These are phyloP conservation scores for Pontederia paniculata DNA, from an alignment of 176 grass and related monocot species.

Conservation along the genomic window DNA sequence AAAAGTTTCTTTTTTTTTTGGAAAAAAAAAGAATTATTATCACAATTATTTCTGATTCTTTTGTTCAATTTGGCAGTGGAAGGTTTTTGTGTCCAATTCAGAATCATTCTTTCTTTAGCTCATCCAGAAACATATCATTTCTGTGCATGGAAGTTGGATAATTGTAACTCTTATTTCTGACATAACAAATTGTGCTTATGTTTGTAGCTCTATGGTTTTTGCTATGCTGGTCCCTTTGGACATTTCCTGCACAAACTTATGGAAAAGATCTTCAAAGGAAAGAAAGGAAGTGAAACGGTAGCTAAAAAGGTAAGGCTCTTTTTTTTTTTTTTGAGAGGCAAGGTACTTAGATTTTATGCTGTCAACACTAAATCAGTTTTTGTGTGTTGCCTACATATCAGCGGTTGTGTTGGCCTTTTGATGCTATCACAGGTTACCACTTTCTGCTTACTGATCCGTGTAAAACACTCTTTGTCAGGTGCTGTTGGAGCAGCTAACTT, in stretches of 20 bases:
- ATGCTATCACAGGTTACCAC: too few relatives aligned
- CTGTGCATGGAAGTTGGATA: too few relatives aligned
- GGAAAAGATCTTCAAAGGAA: slow-evolving; percentile 35
- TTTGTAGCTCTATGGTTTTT: slow-evolving; percentile 33
- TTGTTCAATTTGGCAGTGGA: too few relatives aligned
- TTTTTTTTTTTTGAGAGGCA: neutral
- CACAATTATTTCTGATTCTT: too few relatives aligned
- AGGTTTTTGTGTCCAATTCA: too few relatives aligned
- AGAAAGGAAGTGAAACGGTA: slow-evolving; percentile 26
- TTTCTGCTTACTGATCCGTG: neutral
- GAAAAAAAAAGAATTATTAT: neutral
- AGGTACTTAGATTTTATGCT: neutral
- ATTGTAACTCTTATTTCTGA: too few relatives aligned
- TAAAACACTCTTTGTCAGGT: slow-evolving; percentile 19
- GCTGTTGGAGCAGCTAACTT: slow-evolving; percentile 32
- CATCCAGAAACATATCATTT: too few relatives aligned
- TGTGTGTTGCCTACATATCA: too few relatives aligned
- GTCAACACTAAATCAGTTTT: too few relatives aligned
- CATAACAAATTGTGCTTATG: neutral
- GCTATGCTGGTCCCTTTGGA: slow-evolving; percentile 34
- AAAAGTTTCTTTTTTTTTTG: neutral
- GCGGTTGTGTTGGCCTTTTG: too few relatives aligned
- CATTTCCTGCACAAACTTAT: slow-evolving; percentile 42
- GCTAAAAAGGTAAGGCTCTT: slow-evolving; percentile 30
- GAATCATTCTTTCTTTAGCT: too few relatives aligned